Evolutionary conservation across 139 green algal species (phyloP).

Genomic region (Chlamydomonas asymmetrica): DNA sequence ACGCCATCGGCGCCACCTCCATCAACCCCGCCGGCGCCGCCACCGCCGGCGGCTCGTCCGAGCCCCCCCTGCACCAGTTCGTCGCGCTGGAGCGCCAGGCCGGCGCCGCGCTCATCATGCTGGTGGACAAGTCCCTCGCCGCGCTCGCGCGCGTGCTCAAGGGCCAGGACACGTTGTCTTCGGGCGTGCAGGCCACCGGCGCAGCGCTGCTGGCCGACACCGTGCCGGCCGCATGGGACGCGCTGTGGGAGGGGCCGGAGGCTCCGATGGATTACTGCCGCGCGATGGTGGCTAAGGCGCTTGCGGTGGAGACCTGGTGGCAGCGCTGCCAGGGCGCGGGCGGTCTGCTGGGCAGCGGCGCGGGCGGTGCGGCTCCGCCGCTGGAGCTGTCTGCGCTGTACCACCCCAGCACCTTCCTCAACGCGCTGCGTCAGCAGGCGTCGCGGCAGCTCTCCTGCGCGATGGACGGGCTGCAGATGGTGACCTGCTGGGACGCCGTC

Average conservation of each 20-base stretch:
- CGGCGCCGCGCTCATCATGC: slow-evolving; percentile 39
- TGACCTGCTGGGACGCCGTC: slow-evolving; percentile 57
- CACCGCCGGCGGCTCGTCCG: slow-evolving; percentile 3
- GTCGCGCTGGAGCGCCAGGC: slow-evolving; percentile 53
- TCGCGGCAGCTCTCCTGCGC: slow-evolving; percentile 38
- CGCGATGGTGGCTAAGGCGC: slow-evolving; percentile 43
- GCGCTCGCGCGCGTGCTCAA: slow-evolving; percentile 45
- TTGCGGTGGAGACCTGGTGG: slow-evolving; percentile 50
- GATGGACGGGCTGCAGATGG: slow-evolving; percentile 66
- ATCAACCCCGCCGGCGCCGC: too few relatives aligned
- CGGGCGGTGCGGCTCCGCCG: slow-evolving; percentile 14
- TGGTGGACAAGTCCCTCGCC: slow-evolving; percentile 42
- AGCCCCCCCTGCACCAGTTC: slow-evolving; percentile 57
- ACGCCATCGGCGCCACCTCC: background rate
- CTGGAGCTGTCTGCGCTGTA: slow-evolving; percentile 64
- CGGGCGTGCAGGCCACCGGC: slow-evolving; percentile 39
- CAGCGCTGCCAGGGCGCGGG: slow-evolving; percentile 8
- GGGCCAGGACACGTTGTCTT: slow-evolving; percentile 36
- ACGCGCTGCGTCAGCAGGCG: slow-evolving; percentile 70
- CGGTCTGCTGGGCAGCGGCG: slow-evolving; percentile 23
- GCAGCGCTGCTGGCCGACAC: slow-evolving; percentile 49
- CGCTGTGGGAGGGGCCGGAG: slow-evolving; percentile 60
- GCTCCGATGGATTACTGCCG: slow-evolving; percentile 59
- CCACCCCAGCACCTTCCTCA: slow-evolving; percentile 69
- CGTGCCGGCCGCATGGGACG: slow-evolving; percentile 64